Conservation (phyloP, 78 protist species). For the Dictyostelium purpureum region DNA sequence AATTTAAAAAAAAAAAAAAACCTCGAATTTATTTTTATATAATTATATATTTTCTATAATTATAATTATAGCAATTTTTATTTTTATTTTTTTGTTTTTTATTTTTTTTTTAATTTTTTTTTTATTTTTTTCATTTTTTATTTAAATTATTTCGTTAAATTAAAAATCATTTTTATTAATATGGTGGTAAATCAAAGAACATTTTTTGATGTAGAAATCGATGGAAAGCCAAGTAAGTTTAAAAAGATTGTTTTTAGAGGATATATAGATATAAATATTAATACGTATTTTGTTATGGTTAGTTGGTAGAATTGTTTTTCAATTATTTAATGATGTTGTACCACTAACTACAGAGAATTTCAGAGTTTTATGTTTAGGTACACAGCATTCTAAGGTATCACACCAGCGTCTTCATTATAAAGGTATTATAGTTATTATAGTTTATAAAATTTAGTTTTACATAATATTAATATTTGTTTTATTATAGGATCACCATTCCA, state of each 20-base stretch:
- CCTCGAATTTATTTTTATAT: not conserved
- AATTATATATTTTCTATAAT: not conserved
- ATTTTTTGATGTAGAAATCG: constrained; percentile 81
- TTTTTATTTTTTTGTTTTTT: too few relatives aligned
- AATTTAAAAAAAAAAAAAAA: too few relatives aligned
- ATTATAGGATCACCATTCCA: constrained; percentile 93
- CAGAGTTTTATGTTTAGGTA: constrained; percentile 89
- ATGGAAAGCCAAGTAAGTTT: constrained; percentile 31
- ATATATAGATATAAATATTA: not conserved
- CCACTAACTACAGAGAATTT: constrained; percentile 92
- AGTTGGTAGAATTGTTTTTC: constrained; percentile 87
- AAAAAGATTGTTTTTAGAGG: not conserved
- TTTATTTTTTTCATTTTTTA: too few relatives aligned
- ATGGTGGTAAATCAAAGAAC: constrained; percentile 79
- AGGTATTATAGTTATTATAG: too few relatives aligned
- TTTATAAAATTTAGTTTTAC: too few relatives aligned
- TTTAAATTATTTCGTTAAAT: too few relatives aligned
- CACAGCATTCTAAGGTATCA: constrained; percentile 82
- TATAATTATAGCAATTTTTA: too few relatives aligned
- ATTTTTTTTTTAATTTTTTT: too few relatives aligned
- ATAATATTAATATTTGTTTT: too few relatives aligned
- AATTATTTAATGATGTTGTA: constrained; percentile 66
- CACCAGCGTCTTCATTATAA: constrained; percentile 84
- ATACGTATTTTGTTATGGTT: not conserved
- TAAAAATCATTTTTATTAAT: too few relatives aligned